Evolutionary conservation across 352 stramenopile genomes (phyloP).

Genomic region (Globisporangium nagaii): DNA sequence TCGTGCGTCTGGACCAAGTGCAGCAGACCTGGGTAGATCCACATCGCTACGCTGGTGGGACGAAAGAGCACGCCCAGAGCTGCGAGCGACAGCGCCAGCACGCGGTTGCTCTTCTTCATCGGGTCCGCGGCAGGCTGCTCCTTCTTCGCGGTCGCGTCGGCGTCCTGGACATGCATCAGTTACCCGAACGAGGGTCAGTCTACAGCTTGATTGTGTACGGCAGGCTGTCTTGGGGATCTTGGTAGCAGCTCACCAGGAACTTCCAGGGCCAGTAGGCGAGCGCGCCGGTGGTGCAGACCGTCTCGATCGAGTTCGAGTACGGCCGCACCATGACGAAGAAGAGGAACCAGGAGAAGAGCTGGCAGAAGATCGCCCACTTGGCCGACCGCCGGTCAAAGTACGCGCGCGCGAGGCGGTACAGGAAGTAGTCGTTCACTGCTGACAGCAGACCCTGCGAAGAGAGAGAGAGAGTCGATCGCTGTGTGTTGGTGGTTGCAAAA

Average conservation of each 20-base stretch:
- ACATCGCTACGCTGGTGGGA: conserved; percentile 73
- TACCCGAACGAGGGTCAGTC: neutral
- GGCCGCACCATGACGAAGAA: conserved; percentile 85
- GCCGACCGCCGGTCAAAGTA: conserved; percentile 67
- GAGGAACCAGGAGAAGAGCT: conserved; percentile 80
- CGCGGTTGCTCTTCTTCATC: conserved; percentile 26
- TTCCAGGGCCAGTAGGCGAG: conserved; percentile 77
- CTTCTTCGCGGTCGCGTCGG: conserved; percentile 32
- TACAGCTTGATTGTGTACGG: too few species aligned
- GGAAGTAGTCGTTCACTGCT: conserved; percentile 62
- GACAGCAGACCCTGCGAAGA: conserved; percentile 44
- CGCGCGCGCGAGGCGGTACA: conserved; percentile 52
- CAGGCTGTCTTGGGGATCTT: too few species aligned
- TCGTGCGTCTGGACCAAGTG: conserved; percentile 48
- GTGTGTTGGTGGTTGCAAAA: too few species aligned
- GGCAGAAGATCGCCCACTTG: conserved; percentile 70
- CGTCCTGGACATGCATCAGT: conserved; percentile 9
- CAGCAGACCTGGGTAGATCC: conserved; percentile 59
- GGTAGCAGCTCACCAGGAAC: conserved; percentile 35
- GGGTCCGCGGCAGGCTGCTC: conserved; percentile 5
- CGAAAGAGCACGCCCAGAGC: conserved; percentile 78
- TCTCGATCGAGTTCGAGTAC: conserved; percentile 85
- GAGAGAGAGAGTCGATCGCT: neutral
- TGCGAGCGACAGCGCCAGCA: conserved; percentile 44
- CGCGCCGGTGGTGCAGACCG: conserved; percentile 66